Evolutionary conservation across 176 grass and related monocot species (phyloP).

Genomic region (Hordeum marinum): DNA sequence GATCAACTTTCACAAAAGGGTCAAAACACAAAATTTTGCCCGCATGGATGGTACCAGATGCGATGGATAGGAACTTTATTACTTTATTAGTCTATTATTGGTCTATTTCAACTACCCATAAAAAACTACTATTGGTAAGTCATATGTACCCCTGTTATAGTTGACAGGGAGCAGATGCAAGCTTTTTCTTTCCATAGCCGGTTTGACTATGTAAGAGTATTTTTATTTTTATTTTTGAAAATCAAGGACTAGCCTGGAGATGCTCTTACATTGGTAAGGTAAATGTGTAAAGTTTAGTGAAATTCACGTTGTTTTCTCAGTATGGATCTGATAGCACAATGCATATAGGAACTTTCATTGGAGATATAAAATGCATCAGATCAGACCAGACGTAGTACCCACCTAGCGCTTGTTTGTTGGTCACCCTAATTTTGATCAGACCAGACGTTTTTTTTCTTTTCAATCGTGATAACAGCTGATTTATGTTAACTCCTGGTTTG

Average conservation of each 20-base stretch:
- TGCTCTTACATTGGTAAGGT: background rate
- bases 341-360: background rate
- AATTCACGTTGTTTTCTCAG: background rate
- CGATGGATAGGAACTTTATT: background rate
- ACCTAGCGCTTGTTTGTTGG: background rate
- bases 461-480: background rate
- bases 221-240: background rate
- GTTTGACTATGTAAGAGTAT: background rate
- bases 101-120: background rate
- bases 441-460: background rate
- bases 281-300: background rate
- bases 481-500: background rate
- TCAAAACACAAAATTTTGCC: no score
- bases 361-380: background rate
- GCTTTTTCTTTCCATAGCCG: no score
- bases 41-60: background rate
- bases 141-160: no score
- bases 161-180: no score
- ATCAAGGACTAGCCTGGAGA: background rate
- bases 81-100: background rate
- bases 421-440: background rate
- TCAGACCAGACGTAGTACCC: background rate
- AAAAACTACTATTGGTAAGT: background rate
- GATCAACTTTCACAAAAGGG: no score
- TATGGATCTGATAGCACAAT: background rate